Evolutionary conservation across 2,329 filamentous ascomycete species (phyloP), one percentile per base, ranked within the genome.

Genomic region (Penicillium sp.): DNA sequence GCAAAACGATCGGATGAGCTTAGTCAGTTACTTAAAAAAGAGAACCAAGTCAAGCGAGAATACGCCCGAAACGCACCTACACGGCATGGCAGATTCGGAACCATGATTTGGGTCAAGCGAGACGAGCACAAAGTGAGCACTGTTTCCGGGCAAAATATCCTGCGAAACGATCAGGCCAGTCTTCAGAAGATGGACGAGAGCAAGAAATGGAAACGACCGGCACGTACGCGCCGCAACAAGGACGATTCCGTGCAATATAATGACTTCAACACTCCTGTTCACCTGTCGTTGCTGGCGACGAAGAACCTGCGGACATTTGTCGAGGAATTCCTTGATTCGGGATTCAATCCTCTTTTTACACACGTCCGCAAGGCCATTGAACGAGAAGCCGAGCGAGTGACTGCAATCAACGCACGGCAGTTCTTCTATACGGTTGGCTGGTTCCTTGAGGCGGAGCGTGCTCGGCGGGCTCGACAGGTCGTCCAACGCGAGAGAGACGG

Each of bases 41-140:
- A 98, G 69, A 83, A 84, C 2, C 81, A 84, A n/a, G 87, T 95
- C 82, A 76, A 88, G 46, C 82, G 85, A 58, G 80, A 85, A 42
- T 85, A 90, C 59, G 85, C 85, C 46, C 85, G 83, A 57, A 84
- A 84, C 62, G 87, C 86, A 3, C 88, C 90, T 0, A 90, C 89
- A 3, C 78, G 93, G 41, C 93, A 98, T 68, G 95, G 90, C 58
- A 82, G 93, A 32, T 98, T 97, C 62, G 93, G 93, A 3, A 95
- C 90, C 9, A 97, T 97, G 88, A 83, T 96, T 32, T 97, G 91
- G 90, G 82, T 98, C 34, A 89, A 95, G 71, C 78, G 90, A 47
- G 86, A 90, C 42, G 86, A 90, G 57, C 83, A 86, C 43, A 90
- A 90, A 61, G 81, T 93, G 59, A 86, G 88, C 0, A 90, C 90